phyloP scores from a whole-genome alignment of 169 alveolate species.

The Eimeria praecox region DNA sequence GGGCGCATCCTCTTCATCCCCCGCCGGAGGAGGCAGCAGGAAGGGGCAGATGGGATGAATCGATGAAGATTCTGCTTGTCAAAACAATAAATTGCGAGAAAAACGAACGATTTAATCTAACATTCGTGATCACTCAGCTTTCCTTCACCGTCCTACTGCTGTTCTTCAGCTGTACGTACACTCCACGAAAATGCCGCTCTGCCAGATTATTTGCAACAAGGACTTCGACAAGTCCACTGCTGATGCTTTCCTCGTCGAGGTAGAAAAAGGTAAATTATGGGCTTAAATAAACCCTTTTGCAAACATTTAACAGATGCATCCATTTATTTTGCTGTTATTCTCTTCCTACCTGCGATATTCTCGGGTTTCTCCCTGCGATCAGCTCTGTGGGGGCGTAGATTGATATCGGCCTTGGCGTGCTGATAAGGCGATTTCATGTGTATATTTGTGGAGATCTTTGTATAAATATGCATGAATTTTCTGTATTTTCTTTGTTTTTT shows the following conservation, averaged over 20 bases:
- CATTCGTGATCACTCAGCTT: neutral
- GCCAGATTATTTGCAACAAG: slow-evolving; percentile 31
- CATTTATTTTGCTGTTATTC: too few species aligned
- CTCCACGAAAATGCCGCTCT: slow-evolving; percentile 49
- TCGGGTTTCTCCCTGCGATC: too few species aligned
- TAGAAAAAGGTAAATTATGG: slow-evolving; percentile 2
- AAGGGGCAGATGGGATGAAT: neutral
- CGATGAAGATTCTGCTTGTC: neutral
- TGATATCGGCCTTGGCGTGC: too few species aligned
- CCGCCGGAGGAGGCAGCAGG: neutral
- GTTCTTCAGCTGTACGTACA: neutral
- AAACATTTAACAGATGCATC: too few species aligned
- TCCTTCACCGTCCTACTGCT: neutral
- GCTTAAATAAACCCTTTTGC: neutral
- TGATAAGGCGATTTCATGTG: too few species aligned
- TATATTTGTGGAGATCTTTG: too few species aligned
- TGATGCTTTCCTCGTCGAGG: slow-evolving; percentile 54
- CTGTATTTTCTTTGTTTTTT: neutral
- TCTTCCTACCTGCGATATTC: too few species aligned
- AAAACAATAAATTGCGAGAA: neutral
- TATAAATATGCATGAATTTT: too few species aligned
- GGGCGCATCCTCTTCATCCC: too few species aligned
- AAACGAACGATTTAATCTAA: neutral
- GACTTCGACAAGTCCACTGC: slow-evolving; percentile 3
- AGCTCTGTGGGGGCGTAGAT: too few species aligned